Evolutionary conservation across 495 filamentous ascomycete genomes (phyloP).

Genomic region (Thermothielavioides terrestris): DNA sequence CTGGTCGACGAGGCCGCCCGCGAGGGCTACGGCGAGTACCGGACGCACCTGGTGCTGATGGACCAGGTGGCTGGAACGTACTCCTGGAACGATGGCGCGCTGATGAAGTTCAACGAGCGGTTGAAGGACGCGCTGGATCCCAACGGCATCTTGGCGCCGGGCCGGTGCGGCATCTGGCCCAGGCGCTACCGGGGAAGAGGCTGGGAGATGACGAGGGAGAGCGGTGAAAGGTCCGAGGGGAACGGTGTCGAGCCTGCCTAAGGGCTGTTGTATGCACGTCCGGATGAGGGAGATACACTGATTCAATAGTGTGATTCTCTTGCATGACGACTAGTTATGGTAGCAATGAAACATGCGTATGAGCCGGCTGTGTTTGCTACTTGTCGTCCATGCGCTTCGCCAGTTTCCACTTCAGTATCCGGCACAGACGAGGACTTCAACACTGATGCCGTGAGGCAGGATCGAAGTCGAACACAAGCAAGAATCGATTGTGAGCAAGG

Average conservation of each 20-base stretch:
- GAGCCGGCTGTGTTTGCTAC: too few species aligned
- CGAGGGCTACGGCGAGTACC: slow-evolving; percentile 49
- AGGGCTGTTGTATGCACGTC: too few species aligned
- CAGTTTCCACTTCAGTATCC: too few species aligned
- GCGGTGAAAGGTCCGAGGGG: not conserved
- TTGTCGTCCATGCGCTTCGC: too few species aligned
- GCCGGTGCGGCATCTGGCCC: slow-evolving; percentile 50
- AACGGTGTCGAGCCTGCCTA: not conserved
- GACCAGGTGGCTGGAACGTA: slow-evolving; percentile 53
- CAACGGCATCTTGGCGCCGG: slow-evolving; percentile 49
- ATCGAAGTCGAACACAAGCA: too few species aligned
- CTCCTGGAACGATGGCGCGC: slow-evolving; percentile 42
- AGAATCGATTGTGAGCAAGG: too few species aligned
- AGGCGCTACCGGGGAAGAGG: slow-evolving; percentile 36
- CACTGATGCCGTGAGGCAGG: too few species aligned
- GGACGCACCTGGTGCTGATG: slow-evolving; percentile 48
- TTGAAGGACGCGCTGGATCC: slow-evolving; percentile 53
- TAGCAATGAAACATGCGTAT: too few species aligned
- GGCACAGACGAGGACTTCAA: too few species aligned
- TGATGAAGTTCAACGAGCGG: slow-evolving; percentile 47
- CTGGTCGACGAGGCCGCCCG: slow-evolving; percentile 41
- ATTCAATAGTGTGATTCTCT: too few species aligned
- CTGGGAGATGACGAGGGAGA: slow-evolving; percentile 23
- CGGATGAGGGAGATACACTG: too few species aligned
- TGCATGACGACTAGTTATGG: too few species aligned